phyloP scores from a whole-genome alignment of 2,329 filamentous ascomycete species.

The Chaetomiaceae sp. region DNA sequence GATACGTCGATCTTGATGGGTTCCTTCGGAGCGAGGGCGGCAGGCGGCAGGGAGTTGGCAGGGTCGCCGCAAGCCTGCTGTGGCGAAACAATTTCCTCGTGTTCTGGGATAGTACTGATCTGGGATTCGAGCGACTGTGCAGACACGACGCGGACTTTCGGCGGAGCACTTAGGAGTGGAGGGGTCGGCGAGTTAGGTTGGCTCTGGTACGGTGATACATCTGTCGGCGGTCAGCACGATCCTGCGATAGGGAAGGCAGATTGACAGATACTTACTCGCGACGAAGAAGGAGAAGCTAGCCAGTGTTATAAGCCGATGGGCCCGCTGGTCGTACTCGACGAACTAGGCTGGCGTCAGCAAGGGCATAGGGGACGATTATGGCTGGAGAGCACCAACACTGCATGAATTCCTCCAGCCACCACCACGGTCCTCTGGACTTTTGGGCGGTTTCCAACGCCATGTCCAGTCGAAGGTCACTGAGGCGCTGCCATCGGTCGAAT shows the following conservation, averaged over 20 bases:
- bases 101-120: conserved; percentile 67
- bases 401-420: conserved; percentile 95
- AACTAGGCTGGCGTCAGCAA: conserved; percentile 54
- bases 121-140: conserved; percentile 81
- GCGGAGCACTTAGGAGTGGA: conserved; percentile 66
- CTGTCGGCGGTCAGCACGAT: conserved; percentile 31
- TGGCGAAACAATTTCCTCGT: conserved; percentile 57
- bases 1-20: conserved; percentile 81
- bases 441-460: conserved; percentile 96
- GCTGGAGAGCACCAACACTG: conserved; percentile 56
- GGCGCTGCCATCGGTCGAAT: conserved; percentile 72
- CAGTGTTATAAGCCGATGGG: conserved; percentile 81
- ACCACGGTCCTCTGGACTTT: conserved; percentile 70
- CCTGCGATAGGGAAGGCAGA: not conserved
- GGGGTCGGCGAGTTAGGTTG: conserved; percentile 66
- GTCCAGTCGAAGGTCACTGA: conserved; percentile 91
- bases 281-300: conserved; percentile 96
- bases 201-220: conserved; percentile 42
- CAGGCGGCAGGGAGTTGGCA: conserved; percentile 19
- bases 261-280: conserved; percentile 54
- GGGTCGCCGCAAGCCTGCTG: conserved; percentile 38
- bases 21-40: conserved; percentile 36
- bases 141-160: conserved; percentile 78
- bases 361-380: not conserved
- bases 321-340: conserved; percentile 92